Evolutionary conservation across 805 yeast genomes (phyloP), one percentile per base, ranked within the genome.

Genomic region (Zygosaccharomyces bailii): DNA sequence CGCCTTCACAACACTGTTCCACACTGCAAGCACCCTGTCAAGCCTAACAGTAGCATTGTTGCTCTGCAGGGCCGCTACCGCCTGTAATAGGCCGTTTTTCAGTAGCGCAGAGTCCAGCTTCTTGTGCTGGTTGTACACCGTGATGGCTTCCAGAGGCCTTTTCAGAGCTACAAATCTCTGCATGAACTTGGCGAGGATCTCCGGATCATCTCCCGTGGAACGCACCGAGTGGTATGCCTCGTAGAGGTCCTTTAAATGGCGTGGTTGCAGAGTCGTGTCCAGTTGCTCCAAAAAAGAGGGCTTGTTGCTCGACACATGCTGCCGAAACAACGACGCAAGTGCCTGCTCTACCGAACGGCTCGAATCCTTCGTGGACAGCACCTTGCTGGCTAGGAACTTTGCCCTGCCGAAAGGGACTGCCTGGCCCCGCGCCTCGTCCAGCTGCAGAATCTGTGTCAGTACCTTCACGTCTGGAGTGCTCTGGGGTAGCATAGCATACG

Each of bases 11-110:
- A 53, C 39, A 33, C 61, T 50, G 36, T 63, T 61, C 67, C 67
- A 63, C 30, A 61, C 52, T 1, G 66, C 66, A 43, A 59, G 53
- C 30, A 61, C 54, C 46, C 64, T 55, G 23, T 50, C 48, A 31
- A 54, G 29, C 36, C 30, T 36, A 32, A 9, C 48, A 45, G 4
- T 7, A 4, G 14, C 31, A 6, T 51, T 34, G 23, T 43, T 44
- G 16, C 50, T 42, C 13, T 49, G 55, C 39, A 58, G 32, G 20
- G 43, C 45, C 8, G 60, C 56, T 2, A 63, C 64, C 4, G 56
- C 57, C 3, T 52, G 23, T 6, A 63, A 40, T 14, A 63, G 46
- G 17, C 49, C 27, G 42, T 59, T 49, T 20, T 57, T 49, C 27
- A 59, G 18, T 1, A 21, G 17, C 4, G 39, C 14, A n/a, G 46